Base-by-base conservation (phyloP, 2,329 filamentous ascomycete genomes). In the Talaromyces sp. region DNA sequence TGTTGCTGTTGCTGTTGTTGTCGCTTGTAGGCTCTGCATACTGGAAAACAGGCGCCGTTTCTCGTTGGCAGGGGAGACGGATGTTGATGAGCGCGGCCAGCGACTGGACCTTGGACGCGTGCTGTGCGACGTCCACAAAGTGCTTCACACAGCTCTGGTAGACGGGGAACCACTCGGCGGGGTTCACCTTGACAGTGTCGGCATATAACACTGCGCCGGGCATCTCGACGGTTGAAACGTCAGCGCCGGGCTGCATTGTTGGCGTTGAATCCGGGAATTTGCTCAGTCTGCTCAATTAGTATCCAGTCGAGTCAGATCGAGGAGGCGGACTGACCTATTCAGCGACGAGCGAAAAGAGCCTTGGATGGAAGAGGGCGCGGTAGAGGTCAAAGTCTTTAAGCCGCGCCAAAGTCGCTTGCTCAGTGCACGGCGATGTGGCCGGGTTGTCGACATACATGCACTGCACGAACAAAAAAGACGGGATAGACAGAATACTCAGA, bases 1-100 rank as follows among this genome's bases (percentile, higher is more conserved):
- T 21, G 59, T 38, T 17, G 56, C 7, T 68, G 69, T 4, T 64
- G 24, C n/a, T 13, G 49, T 38, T 21, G 59, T n/a, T 68, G 69
- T 55, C 68, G 64, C 55, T 69, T 70, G 32, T 73, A 68, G 59
- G 73, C 61, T 58, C 35, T 21, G 78, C 72, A 58, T 74, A 66
- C 78, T 69, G 59, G 8, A 63, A 67, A 29, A 72, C 58, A 21
- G 82, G 80, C 50, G 77, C 77, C 1, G 73, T 63, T 2, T 75
- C 71, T 72, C 85, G 88, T 74, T 98, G 93, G 72, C 86, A 95
- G 1, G 95, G 95, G 0, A 98, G 83, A 63, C 87, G 86, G 71
- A 98, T 97, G 75, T 98, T 98, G 78, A 97, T 80, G 74, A 95
- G 91, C 4, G 92, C 90, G 14, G 93, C 91, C 50, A 97, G 83